phyloP scores from a whole-genome alignment of 2,329 filamentous ascomycete genomes.

The Curvularia sp. region DNA sequence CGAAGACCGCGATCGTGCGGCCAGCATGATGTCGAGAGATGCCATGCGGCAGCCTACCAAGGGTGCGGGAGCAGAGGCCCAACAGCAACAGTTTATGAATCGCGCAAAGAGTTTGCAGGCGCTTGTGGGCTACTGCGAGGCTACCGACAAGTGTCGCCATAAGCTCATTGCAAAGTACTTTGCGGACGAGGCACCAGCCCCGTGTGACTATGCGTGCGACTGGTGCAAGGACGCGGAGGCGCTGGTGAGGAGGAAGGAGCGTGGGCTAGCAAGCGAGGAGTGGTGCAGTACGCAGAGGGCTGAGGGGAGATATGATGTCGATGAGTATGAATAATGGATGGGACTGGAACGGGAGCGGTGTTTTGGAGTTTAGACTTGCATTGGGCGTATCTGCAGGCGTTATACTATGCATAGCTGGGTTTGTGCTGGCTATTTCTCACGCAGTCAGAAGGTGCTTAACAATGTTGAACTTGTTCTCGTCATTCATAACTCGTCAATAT shows the following conservation, averaged over 20 bases:
- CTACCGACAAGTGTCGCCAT: slow-evolving; percentile 75
- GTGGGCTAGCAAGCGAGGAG: slow-evolving; percentile 56
- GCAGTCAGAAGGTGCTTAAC: neutral
- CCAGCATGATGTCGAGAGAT: slow-evolving; percentile 58
- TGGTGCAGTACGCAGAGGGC: slow-evolving; percentile 58
- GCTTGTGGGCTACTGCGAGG: slow-evolving; percentile 83
- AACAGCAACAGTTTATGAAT: slow-evolving; percentile 49
- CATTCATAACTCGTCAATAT: slow-evolving; percentile 3
- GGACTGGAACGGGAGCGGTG: neutral
- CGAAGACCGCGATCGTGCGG: slow-evolving; percentile 81
- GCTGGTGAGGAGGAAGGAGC: slow-evolving; percentile 54
- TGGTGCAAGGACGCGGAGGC: slow-evolving; percentile 55
- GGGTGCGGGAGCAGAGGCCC: slow-evolving; percentile 45
- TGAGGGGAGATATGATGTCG: slow-evolving; percentile 51
- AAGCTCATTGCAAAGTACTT: slow-evolving; percentile 48
- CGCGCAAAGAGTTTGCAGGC: slow-evolving; percentile 57
- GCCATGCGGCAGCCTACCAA: slow-evolving; percentile 58
- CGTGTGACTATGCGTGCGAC: slow-evolving; percentile 59
- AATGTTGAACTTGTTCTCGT: neutral
- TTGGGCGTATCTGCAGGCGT: neutral
- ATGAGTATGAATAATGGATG: slow-evolving; percentile 44
- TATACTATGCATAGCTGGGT: neutral
- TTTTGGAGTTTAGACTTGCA: neutral
- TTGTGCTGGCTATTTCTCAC: neutral
- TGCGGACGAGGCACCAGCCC: slow-evolving; percentile 41